Conservation (phyloP, 257 asterid species). For the Solanum lycopersicoides region DNA sequence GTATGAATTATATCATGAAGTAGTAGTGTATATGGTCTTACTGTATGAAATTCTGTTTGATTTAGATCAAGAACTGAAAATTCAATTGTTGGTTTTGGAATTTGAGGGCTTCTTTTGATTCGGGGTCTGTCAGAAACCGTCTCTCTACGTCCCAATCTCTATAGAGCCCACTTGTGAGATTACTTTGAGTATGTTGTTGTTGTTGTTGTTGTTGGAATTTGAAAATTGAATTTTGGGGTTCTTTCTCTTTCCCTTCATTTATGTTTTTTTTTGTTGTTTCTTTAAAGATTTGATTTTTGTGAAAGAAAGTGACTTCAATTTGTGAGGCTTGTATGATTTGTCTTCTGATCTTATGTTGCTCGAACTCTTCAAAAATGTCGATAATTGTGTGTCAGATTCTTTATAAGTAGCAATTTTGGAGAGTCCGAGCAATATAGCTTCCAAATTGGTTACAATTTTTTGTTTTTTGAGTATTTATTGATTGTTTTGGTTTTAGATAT, state of each 20-base stretch:
- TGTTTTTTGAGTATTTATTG: not conserved
- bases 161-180: not conserved
- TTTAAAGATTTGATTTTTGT: not conserved
- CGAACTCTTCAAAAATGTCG: not conserved
- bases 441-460: not conserved
- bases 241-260: not conserved
- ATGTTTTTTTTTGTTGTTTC: not conserved
- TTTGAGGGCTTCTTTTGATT: not conserved
- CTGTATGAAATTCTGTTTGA: not conserved
- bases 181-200: not conserved
- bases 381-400: not conserved
- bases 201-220: not conserved
- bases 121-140: not conserved
- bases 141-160: not conserved
- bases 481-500: not conserved
- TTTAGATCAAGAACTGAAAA: not conserved
- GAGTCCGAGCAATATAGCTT: not conserved
- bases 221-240: not conserved
- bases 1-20: not conserved
- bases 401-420: not conserved
- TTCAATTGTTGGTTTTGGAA: not conserved
- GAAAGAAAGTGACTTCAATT: not conserved
- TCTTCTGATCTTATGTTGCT: not conserved
- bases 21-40: not conserved
- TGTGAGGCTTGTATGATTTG: not conserved